Evolutionary conservation across 371 early-diverging fungal species (phyloP).

Genomic region (Circinella umbellata): DNA sequence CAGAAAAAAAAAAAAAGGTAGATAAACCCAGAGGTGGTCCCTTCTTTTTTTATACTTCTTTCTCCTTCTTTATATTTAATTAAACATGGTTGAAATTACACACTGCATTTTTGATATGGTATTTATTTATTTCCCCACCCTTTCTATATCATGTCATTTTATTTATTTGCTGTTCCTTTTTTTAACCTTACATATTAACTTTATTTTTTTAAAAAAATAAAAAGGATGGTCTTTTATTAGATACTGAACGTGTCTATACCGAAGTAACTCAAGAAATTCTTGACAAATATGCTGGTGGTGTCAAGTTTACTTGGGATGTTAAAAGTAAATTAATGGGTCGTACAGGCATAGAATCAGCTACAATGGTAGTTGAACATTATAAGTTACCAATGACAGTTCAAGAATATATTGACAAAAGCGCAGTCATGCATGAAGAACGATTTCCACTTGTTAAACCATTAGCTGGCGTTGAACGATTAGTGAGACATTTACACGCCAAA

Average conservation of each 20-base stretch:
- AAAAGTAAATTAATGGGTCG: conserved; percentile 87
- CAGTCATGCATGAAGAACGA: conserved; percentile 48
- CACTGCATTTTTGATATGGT: conserved; percentile 93
- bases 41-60: too few species aligned
- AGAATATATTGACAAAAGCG: conserved; percentile 67
- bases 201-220: neutral
- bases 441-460: conserved; percentile 70
- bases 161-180: neutral
- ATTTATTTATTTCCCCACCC: conserved; percentile 3
- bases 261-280: conserved; percentile 74
- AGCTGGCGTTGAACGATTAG: conserved; percentile 77
- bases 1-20: too few species aligned
- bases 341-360: conserved; percentile 68
- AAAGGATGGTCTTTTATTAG: conserved; percentile 54
- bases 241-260: conserved; percentile 91
- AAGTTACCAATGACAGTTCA: conserved; percentile 80
- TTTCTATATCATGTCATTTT: neutral
- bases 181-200: neutral
- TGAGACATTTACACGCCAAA: conserved; percentile 76
- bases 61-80: neutral
- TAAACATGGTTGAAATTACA: conserved; percentile 54
- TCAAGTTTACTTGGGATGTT: conserved; percentile 77
- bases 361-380: conserved; percentile 67
- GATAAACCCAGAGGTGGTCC: too few species aligned
- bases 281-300: conserved; percentile 58